phyloP scores from a whole-genome alignment of 148 eudicot genomes.

The Beta vulgaris region DNA sequence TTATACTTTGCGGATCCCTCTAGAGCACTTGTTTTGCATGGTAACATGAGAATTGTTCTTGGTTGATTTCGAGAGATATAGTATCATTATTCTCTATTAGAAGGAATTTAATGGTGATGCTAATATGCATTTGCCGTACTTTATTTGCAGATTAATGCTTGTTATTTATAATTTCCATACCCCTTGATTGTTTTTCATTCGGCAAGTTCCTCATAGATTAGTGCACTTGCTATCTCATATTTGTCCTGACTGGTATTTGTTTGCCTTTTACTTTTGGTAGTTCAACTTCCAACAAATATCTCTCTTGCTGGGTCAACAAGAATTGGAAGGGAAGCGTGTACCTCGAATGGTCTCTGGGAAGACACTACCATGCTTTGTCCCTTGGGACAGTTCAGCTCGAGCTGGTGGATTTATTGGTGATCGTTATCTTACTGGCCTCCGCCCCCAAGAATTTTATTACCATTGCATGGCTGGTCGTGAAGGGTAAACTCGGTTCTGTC shows the following conservation, averaged over 20 bases:
- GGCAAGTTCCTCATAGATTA: background rate
- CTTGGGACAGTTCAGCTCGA: constrained; percentile 91
- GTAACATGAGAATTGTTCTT: background rate
- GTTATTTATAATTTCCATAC: background rate
- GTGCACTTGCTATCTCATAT: background rate
- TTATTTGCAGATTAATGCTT: background rate
- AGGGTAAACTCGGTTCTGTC: constrained; percentile 55
- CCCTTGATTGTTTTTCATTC: background rate
- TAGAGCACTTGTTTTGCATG: background rate
- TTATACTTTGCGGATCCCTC: background rate
- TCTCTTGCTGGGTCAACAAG: constrained; percentile 92
- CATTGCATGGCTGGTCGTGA: constrained; percentile 99
- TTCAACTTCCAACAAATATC: constrained; percentile 98
- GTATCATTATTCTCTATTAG: too few species aligned
- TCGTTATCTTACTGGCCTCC: constrained; percentile 93
- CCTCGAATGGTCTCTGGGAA: constrained; percentile 99
- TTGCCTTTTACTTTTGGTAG: constrained; percentile 36
- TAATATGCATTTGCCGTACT: background rate
- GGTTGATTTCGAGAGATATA: background rate
- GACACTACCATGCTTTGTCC: constrained; percentile 82
- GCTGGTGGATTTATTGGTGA: constrained; percentile 96
- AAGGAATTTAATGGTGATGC: too few species aligned
- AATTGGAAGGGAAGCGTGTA: constrained; percentile 96
- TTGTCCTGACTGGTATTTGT: background rate
- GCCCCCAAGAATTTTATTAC: constrained; percentile 90